These are phyloP conservation scores for Salvia hispanica DNA, from an alignment of 257 asterid species.

Conservation along the genomic window DNA sequence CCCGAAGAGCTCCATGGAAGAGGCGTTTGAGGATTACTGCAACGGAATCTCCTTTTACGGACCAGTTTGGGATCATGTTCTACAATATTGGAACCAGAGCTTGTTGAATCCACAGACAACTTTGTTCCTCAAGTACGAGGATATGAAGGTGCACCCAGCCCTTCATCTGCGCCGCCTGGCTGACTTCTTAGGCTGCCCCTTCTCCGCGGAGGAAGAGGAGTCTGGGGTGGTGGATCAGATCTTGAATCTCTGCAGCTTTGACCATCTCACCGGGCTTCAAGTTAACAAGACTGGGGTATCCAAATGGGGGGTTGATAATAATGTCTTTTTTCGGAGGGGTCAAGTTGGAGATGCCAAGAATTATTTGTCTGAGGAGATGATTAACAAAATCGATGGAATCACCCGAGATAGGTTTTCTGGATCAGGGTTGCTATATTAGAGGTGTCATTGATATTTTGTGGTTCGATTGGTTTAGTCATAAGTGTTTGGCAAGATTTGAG, in stretches of 20 bases:
- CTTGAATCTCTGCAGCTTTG: slow-evolving; percentile 36
- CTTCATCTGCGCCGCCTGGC: slow-evolving; percentile 29
- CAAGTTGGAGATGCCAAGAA: slow-evolving; percentile 41
- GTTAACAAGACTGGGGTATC: slow-evolving; percentile 35
- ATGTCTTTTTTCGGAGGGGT: slow-evolving; percentile 33
- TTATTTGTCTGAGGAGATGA: slow-evolving; percentile 30
- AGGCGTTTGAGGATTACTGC: slow-evolving; percentile 28
- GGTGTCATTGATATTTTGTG: no score
- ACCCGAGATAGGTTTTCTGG: slow-evolving; percentile 33
- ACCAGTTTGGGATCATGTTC: slow-evolving; percentile 44
- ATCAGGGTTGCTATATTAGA: slow-evolving; percentile 5
- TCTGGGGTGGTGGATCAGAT: slow-evolving; percentile 30
- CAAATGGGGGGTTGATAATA: slow-evolving; percentile 30
- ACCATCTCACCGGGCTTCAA: slow-evolving; percentile 33
- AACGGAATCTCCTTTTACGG: slow-evolving; percentile 31
- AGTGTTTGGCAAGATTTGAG: no score
- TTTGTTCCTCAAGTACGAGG: slow-evolving; percentile 39
- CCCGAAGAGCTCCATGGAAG: not conserved
- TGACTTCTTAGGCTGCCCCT: slow-evolving; percentile 32
- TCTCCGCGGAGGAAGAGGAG: slow-evolving; percentile 31
- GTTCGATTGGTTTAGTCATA: no score
- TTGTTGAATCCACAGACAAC: slow-evolving; percentile 21
- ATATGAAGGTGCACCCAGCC: slow-evolving; percentile 29
- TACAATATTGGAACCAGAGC: slow-evolving; percentile 38
- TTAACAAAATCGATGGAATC: slow-evolving; percentile 29